These are phyloP conservation scores for Neopestalotiopsis clavispora DNA, from an alignment of 2,329 filamentous ascomycete genomes.

Conservation along the genomic window DNA sequence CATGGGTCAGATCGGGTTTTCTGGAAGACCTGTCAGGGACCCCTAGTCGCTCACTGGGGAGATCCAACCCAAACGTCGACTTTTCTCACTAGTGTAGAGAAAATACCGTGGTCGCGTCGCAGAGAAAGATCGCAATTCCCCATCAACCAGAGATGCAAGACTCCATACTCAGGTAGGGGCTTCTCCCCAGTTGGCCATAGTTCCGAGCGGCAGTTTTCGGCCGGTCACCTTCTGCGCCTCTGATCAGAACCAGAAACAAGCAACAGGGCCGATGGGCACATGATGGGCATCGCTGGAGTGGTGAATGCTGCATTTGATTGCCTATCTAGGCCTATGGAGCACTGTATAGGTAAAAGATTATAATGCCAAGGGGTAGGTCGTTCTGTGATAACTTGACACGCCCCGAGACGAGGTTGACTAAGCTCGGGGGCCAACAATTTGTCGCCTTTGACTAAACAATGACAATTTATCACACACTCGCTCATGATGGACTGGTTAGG, in stretches of 20 bases:
- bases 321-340: too few relatives aligned
- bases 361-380: background rate
- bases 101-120: slow-evolving; percentile 11
- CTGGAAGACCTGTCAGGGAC: slow-evolving; percentile 12
- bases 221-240: background rate
- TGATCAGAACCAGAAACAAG: background rate
- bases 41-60: slow-evolving; percentile 12
- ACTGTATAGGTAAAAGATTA: background rate
- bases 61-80: slow-evolving; percentile 6
- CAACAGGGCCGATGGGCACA: background rate
- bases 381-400: background rate
- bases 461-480: background rate
- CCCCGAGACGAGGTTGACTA: background rate
- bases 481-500: background rate
- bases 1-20: slow-evolving; percentile 15
- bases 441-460: background rate
- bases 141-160: background rate
- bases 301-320: background rate
- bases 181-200: background rate
- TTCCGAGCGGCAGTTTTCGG: background rate
- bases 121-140: slow-evolving; percentile 11
- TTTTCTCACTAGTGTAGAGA: slow-evolving; percentile 1
- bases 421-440: background rate
- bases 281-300: background rate
- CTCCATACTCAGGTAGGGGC: slow-evolving; percentile 3